Percentiles rank a stretch among this genome's conserved stretches.
phyloP scores from a whole-genome alignment of 306 rosid species.

The Castanopsis chinensis region DNA sequence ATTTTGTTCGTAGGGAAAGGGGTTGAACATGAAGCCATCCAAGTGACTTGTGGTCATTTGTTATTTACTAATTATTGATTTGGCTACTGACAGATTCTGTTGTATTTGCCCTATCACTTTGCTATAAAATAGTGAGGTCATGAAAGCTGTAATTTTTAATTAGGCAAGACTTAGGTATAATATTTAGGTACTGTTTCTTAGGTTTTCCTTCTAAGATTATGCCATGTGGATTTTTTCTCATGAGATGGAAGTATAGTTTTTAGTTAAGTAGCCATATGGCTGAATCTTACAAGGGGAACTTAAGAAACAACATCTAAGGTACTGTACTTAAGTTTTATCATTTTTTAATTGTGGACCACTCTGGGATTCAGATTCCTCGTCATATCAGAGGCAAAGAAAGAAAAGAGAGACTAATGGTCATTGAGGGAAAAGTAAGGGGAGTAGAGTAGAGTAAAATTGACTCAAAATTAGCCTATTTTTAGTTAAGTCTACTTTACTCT shows the following conservation, averaged over 20 bases:
- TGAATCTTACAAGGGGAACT: too few species aligned
- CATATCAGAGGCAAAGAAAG: constrained; percentile 1
- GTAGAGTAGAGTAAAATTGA: too few species aligned
- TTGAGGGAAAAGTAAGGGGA: too few species aligned
- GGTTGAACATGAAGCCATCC: not conserved
- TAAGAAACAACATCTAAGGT: too few species aligned
- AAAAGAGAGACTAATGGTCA: not conserved
- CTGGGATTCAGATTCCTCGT: constrained; percentile 20
- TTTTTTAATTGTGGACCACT: not conserved
- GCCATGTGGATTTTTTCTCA: too few species aligned
- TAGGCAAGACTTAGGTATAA: too few species aligned
- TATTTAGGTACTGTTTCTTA: too few species aligned
- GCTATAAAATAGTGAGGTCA: too few species aligned
- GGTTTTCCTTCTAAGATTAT: too few species aligned
- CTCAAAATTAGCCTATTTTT: fast-evolving
- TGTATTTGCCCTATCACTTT: not conserved
- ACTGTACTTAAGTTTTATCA: too few species aligned
- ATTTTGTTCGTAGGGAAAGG: not conserved
- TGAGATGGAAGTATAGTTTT: too few species aligned
- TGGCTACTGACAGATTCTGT: not conserved
- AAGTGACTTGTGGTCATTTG: not conserved
- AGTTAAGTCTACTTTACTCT: fast-evolving
- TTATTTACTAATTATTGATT: not conserved
- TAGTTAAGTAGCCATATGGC: too few species aligned
- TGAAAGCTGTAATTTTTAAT: not conserved